Evolutionary conservation across 2,329 filamentous ascomycete species (phyloP), one percentile per base, ranked within the genome.

Genomic region (Aspergillus unguis): DNA sequence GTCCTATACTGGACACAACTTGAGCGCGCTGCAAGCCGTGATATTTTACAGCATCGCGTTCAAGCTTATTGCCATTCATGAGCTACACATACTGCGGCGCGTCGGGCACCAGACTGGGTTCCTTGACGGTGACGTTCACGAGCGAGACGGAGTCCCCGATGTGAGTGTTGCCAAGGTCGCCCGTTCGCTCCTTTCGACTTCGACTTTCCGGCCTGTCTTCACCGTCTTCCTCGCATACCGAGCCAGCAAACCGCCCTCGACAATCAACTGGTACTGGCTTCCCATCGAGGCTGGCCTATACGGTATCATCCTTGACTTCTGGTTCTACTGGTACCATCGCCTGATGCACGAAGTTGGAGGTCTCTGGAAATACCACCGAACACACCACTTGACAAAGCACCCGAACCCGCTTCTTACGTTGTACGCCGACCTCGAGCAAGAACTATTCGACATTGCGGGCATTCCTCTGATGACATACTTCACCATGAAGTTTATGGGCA

Each of bases 371-470:
- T 76, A 67, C 53, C 75, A 77, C 62, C 70, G 73, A 45, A 76
- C 73, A 0, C 75, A 77, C 49, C 75, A 77, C 56, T 61, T 77
- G 6, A 75, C 73, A 38, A 76, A 76, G 54, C 74, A 77, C 49
- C 74, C 74, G 3, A 75, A 73, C 43, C 71, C 72, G 5, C 66
- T 77, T 0, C 61, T 77, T 1, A 69, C 71, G 0, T 63, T 71
- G 3, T 77, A 76, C 58, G 73, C 75, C 37, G 75, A 76, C 45
- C 45, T 57, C 6, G 74, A 72, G 48, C 75, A 77, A 50, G 73
- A 76, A 48, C 58, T 75, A 6, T 71, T 75, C 50, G 73, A 77
- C 46, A 72, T 76, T 29, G 67, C 65, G 5, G 70, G 67, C n/a
- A 69, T 77, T 6, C 74, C 74, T 0, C 53, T 75, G 23, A 55